Evolutionary conservation across 2,329 filamentous ascomycete genomes (phyloP).

Genomic region (Trichoderma oligosporum): DNA sequence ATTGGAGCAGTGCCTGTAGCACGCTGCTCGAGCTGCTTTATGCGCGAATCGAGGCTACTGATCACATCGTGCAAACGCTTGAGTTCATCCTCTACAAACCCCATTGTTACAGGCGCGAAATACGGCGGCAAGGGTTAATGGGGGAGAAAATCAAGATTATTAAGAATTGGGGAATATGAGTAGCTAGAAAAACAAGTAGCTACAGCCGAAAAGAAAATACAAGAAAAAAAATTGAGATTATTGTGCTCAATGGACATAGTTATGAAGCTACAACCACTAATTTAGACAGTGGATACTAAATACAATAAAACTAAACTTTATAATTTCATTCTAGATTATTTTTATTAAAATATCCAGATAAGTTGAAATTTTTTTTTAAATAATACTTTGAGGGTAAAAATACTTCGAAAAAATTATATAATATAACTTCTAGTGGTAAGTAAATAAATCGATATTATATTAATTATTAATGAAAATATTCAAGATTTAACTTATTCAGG

Average conservation of each 20-base stretch:
- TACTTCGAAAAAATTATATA: no score
- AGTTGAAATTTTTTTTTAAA: neutral
- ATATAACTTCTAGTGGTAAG: no score
- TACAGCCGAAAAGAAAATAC: neutral
- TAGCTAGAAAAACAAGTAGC: neutral
- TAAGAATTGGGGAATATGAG: neutral
- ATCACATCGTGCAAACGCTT: slow-evolving; percentile 82
- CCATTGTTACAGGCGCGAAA: slow-evolving; percentile 54
- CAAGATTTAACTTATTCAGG: no score
- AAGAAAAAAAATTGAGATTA: slow-evolving; percentile 9
- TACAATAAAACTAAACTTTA: no score
- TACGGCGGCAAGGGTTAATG: neutral
- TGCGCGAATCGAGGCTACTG: slow-evolving; percentile 76
- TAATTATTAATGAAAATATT: no score
- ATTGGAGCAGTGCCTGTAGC: slow-evolving; percentile 54
- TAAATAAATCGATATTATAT: neutral
- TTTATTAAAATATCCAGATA: neutral
- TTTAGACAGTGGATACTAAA: no score
- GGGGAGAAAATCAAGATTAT: neutral
- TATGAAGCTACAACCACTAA: neutral
- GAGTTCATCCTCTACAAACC: slow-evolving; percentile 80
- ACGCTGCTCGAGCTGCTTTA: slow-evolving; percentile 77
- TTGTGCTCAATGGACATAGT: neutral
- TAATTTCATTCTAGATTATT: neutral
- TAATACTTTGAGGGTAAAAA: no score